Evolutionary conservation across 148 eudicot genomes (phyloP).

Genomic region (Fagopyrum homotropicum): DNA sequence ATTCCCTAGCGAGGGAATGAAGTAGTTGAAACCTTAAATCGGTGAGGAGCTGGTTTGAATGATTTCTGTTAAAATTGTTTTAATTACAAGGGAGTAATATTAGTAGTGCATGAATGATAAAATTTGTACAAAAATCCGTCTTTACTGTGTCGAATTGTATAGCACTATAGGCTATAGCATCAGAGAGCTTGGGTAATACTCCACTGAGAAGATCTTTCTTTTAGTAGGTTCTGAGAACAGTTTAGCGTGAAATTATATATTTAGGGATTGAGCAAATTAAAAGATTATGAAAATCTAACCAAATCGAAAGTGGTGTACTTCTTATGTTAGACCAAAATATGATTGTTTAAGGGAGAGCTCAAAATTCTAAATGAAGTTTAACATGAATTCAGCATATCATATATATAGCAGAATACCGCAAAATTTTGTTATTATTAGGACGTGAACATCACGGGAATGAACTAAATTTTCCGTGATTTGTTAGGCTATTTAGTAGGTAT

Average conservation of each 20-base stretch:
- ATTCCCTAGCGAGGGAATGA: not conserved
- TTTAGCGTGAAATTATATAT: not conserved
- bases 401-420: not conserved
- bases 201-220: not conserved
- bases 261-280: not conserved
- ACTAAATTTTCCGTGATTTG: not conserved
- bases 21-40: slow-evolving; percentile 1
- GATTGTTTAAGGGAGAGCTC: not conserved
- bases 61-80: not conserved
- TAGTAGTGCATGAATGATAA: not conserved
- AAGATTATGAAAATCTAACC: not conserved
- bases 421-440: not conserved
- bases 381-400: not conserved
- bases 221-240: not conserved
- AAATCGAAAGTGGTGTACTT: not conserved
- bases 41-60: not conserved
- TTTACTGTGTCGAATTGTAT: not conserved
- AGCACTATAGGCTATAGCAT: not conserved
- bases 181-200: not conserved
- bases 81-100: not conserved
- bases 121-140: not conserved
- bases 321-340: slow-evolving; percentile 1
- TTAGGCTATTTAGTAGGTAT: not conserved
- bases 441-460: not conserved
- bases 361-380: not conserved